phyloP scores from a whole-genome alignment of 1,284 basidiomycete genomes.

The Trametes versicolor region DNA sequence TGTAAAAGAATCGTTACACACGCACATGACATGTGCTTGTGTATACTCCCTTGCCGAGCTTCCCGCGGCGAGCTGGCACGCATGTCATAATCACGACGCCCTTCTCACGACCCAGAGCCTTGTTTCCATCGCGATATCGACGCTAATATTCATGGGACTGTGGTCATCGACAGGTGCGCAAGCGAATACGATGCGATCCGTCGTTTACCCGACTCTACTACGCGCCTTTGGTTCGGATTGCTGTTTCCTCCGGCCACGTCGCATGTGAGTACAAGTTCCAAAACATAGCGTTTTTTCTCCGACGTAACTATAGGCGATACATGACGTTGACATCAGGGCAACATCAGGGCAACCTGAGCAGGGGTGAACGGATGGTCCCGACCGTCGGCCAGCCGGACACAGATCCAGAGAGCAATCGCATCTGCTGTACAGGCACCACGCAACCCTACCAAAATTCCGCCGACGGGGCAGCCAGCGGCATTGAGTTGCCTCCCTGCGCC shows the following conservation, averaged over 20 bases:
- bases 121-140: neutral
- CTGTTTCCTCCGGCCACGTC: too few species aligned
- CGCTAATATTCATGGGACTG: too few species aligned
- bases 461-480: neutral
- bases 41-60: too few species aligned
- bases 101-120: neutral
- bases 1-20: too few species aligned
- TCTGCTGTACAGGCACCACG: neutral
- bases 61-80: too few species aligned
- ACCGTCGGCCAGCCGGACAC: neutral
- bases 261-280: too few species aligned
- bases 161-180: too few species aligned
- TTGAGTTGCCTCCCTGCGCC: neutral
- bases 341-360: neutral
- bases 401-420: neutral
- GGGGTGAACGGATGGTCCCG: neutral
- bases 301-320: neutral
- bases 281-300: neutral
- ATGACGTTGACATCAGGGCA: neutral
- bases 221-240: too few species aligned
- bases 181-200: too few species aligned
- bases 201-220: too few species aligned
- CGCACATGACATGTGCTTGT: too few species aligned
- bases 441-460: neutral
- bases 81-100: neutral